Conservation (phyloP, 768 basidiomycete genomes). For the Lactarius pseudohatsudake region DNA sequence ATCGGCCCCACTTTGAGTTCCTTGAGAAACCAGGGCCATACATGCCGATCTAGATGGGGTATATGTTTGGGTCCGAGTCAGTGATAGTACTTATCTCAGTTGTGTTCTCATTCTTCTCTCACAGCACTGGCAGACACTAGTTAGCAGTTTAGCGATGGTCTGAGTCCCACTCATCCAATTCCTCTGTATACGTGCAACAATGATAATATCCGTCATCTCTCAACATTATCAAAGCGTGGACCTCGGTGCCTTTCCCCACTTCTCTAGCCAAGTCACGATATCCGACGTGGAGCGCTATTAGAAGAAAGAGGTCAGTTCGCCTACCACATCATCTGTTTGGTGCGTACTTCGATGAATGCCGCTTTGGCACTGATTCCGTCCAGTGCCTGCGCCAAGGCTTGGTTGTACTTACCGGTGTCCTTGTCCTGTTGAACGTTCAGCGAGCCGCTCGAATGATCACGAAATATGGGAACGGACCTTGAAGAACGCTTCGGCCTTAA, state of each 20-base stretch:
- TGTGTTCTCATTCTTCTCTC: not conserved
- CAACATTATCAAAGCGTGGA: not conserved
- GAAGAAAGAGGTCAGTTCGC: not conserved
- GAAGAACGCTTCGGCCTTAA: slow-evolving; percentile 26
- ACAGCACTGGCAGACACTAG: not conserved
- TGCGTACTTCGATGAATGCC: slow-evolving; percentile 22
- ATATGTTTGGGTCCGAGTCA: no score
- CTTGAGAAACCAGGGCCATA: no score
- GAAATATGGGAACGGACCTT: slow-evolving; percentile 8
- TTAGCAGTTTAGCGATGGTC: not conserved
- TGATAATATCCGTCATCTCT: not conserved
- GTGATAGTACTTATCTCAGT: not conserved
- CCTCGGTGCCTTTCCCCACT: slow-evolving; percentile 16
- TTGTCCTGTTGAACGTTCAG: slow-evolving; percentile 14
- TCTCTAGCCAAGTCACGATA: slow-evolving; percentile 24
- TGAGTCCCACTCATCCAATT: not conserved
- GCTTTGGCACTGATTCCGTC: slow-evolving; percentile 26
- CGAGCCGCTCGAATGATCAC: not conserved
- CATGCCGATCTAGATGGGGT: no score
- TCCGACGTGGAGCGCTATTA: slow-evolving; percentile 26
- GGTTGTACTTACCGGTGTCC: slow-evolving; percentile 26
- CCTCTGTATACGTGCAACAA: not conserved
- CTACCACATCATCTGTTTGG: not conserved
- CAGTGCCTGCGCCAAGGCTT: slow-evolving; percentile 25
- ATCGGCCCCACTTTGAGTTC: not conserved